A percentile compares a stretch with the other conserved stretches of the same genome.
Conservation (phyloP, 768 basidiomycete genomes). For the Tremella mesenterica region DNA sequence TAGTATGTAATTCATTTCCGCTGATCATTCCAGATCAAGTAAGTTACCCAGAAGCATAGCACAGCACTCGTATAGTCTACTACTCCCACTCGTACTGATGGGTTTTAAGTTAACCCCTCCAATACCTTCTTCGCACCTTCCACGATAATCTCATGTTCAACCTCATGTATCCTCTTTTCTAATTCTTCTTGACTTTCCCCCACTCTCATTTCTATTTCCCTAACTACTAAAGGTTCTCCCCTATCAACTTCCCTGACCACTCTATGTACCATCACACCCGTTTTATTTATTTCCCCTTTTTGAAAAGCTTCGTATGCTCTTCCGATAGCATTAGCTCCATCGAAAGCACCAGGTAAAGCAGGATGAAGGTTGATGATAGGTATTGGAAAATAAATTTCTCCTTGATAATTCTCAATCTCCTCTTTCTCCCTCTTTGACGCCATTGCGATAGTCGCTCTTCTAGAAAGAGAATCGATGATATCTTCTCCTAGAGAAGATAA, state of each 20-base stretch:
- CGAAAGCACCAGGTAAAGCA: constrained; percentile 90
- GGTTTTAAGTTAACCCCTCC: constrained; percentile 46
- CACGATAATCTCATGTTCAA: constrained; percentile 88
- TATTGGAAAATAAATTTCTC: constrained; percentile 45
- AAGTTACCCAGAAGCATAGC: no score
- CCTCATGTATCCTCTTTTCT: constrained; percentile 64
- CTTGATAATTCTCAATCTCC: no score
- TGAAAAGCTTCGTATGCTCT: constrained; percentile 83
- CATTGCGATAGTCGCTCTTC: neutral
- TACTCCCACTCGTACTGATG: no score
- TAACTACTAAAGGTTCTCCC: constrained; percentile 75
- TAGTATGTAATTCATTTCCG: no score
- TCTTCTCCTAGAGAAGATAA: neutral
- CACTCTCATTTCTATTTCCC: constrained; percentile 62
- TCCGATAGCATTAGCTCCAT: constrained; percentile 84
- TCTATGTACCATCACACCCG: constrained; percentile 87
- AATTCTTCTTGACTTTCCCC: constrained; percentile 66
- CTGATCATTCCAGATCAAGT: no score
- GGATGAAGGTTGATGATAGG: constrained; percentile 96
- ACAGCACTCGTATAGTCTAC: no score
- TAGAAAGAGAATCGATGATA: neutral
- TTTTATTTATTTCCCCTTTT: constrained; percentile 64
- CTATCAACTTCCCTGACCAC: constrained; percentile 89
- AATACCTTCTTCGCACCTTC: constrained; percentile 67
- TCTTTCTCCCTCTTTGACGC: no score